These are phyloP conservation scores for Cronartium ribicola DNA, from an alignment of 1,284 basidiomycete genomes.

Conservation along the genomic window DNA sequence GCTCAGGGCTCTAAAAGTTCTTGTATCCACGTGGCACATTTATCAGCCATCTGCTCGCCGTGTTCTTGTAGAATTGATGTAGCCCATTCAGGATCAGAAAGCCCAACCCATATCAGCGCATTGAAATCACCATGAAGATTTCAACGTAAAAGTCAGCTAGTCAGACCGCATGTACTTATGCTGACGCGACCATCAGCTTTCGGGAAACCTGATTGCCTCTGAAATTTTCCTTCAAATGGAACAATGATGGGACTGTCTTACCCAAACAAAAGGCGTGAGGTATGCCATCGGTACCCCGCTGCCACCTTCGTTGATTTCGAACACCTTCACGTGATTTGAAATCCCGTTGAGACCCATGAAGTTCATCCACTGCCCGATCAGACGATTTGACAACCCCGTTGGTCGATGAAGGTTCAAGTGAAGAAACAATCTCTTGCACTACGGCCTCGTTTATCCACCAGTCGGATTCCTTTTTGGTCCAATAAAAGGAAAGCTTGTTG, in stretches of 20 bases:
- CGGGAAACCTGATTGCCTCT: too few relatives aligned
- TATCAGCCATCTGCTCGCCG: not conserved
- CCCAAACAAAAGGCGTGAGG: constrained; percentile 37
- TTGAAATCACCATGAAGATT: not conserved
- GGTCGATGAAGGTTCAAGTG: not conserved
- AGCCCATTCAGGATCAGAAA: too few relatives aligned
- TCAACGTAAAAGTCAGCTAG: too few relatives aligned
- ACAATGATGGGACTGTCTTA: not conserved
- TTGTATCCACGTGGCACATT: not conserved
- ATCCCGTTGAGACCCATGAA: not conserved
- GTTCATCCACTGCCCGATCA: not conserved
- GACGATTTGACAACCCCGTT: not conserved
- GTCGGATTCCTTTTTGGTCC: constrained; percentile 17
- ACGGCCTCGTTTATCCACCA: constrained; percentile 32
- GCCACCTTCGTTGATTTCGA: constrained; percentile 11
- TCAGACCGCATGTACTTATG: too few relatives aligned
- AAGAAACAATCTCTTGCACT: constrained; percentile 16
- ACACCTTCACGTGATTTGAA: not conserved
- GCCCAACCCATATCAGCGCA: too few relatives aligned
- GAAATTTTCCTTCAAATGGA: too few relatives aligned
- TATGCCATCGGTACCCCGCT: constrained; percentile 8
- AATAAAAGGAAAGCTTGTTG: constrained; percentile 13
- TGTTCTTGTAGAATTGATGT: not conserved
- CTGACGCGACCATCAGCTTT: too few relatives aligned
- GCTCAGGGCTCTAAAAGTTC: too few relatives aligned